Evolutionary conservation across 2,329 filamentous ascomycete species (phyloP).

Genomic region (Myriosclerotinia curreyana): DNA sequence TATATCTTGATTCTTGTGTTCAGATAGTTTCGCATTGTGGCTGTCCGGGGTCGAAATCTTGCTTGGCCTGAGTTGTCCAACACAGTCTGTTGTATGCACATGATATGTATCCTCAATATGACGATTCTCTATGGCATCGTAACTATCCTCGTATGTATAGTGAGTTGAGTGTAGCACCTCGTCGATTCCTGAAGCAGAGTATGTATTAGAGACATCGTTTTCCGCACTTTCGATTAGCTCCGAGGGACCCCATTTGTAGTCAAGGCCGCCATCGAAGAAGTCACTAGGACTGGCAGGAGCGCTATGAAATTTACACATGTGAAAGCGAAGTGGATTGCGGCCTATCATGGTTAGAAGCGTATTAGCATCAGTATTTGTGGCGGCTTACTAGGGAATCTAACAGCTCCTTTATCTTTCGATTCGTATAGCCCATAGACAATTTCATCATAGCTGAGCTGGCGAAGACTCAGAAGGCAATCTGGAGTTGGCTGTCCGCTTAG

Average conservation of each 20-base stretch:
- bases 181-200: neutral
- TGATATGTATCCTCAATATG: neutral
- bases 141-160: neutral
- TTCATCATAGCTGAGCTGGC: constrained; percentile 17
- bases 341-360: neutral
- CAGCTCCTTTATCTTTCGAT: neutral
- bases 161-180: neutral
- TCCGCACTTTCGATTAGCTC: neutral
- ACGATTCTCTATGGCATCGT: neutral
- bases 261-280: constrained; percentile 47
- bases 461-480: constrained; percentile 18
- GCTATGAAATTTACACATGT: constrained; percentile 3
- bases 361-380: neutral
- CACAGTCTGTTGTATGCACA: constrained; percentile 10
- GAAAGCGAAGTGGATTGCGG: constrained; percentile 14
- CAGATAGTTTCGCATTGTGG: neutral
- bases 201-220: neutral
- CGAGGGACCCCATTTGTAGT: constrained; percentile 41
- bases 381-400: constrained; percentile 9
- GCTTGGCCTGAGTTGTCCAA: neutral
- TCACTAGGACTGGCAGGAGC: constrained; percentile 46
- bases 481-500: constrained; percentile 34
- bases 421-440: constrained; percentile 6
- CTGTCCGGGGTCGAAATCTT: neutral
- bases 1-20: neutral